Percentiles rank a stretch among this genome's conserved stretches.
phyloP scores from a whole-genome alignment of 2,329 filamentous ascomycete genomes.

The Calonectria leucothoes region DNA sequence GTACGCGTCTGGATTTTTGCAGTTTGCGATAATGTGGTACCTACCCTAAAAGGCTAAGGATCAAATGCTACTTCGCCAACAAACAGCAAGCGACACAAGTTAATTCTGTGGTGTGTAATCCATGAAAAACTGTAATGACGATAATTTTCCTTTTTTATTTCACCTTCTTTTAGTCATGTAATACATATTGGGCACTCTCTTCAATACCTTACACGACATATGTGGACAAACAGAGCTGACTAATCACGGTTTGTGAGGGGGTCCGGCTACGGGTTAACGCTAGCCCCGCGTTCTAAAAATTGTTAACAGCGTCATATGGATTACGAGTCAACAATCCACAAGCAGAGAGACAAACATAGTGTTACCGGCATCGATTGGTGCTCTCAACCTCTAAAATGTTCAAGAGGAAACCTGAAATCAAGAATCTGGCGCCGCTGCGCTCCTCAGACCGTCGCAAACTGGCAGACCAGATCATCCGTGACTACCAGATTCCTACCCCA shows the following conservation, averaged over 20 bases:
- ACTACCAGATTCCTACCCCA: constrained; percentile 33
- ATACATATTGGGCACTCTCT: not conserved
- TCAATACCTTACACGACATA: not conserved
- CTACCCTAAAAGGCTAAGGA: not conserved
- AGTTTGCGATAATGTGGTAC: not conserved
- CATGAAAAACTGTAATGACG: not conserved
- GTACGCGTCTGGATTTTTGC: not conserved
- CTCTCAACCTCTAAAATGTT: constrained; percentile 22
- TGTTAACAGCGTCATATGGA: not conserved
- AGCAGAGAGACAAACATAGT: not conserved
- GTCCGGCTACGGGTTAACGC: not conserved
- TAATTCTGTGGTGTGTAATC: not conserved
- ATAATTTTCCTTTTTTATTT: not conserved
- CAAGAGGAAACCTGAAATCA: constrained; percentile 37
- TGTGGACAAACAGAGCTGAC: not conserved
- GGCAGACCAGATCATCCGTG: constrained; percentile 38
- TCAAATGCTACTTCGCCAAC: not conserved
- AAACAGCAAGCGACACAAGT: not conserved
- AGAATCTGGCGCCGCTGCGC: constrained; percentile 36
- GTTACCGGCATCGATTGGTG: too few relatives aligned
- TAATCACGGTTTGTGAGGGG: not conserved
- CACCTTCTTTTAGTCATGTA: not conserved
- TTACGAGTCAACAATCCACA: not conserved
- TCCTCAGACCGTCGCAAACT: constrained; percentile 38
- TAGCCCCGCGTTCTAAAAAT: not conserved